Percentiles rank a stretch among this genome's conserved stretches.
Conservation (phyloP, 2,329 filamentous ascomycete genomes). For the Aspergillus phoenicis region DNA sequence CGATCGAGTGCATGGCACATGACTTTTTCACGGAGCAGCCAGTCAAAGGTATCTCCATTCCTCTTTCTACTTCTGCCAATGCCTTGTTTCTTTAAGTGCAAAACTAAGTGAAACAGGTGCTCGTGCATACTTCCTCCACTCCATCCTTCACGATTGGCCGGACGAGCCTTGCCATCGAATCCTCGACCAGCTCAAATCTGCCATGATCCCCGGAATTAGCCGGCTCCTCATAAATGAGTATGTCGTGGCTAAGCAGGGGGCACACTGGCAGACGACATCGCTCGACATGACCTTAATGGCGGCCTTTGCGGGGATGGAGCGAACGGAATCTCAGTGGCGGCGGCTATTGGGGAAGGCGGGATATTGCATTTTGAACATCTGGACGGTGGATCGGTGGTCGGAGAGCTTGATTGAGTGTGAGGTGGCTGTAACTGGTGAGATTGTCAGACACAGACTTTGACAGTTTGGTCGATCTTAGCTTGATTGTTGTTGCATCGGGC, state of each 20-base stretch:
- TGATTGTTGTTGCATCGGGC: too few relatives aligned
- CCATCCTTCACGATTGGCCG: conserved; percentile 31
- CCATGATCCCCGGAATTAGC: conserved; percentile 44
- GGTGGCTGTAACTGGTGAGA: background rate
- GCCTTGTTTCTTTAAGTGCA: background rate
- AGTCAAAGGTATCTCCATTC: conserved; percentile 38
- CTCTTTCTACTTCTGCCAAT: background rate
- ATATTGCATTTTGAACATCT: conserved; percentile 40
- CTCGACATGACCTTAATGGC: conserved; percentile 49
- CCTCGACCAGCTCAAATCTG: conserved; percentile 26
- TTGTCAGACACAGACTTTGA: too few relatives aligned
- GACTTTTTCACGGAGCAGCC: conserved; percentile 53
- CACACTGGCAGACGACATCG: conserved; percentile 30
- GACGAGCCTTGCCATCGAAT: conserved; percentile 35
- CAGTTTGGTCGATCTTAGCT: too few relatives aligned
- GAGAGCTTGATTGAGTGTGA: conserved; percentile 31
- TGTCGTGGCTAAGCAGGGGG: conserved; percentile 41
- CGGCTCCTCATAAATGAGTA: conserved; percentile 50
- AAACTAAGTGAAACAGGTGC: conserved; percentile 27
- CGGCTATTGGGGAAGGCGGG: conserved; percentile 36
- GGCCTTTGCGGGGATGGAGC: conserved; percentile 39
- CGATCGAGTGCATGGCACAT: conserved; percentile 41
- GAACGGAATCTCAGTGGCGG: conserved; percentile 45
- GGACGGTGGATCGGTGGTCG: conserved; percentile 21
- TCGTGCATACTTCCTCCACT: conserved; percentile 25